phyloP scores from a whole-genome alignment of 1,139 yeast genomes.

The Yamadazyma friedrichii region DNA sequence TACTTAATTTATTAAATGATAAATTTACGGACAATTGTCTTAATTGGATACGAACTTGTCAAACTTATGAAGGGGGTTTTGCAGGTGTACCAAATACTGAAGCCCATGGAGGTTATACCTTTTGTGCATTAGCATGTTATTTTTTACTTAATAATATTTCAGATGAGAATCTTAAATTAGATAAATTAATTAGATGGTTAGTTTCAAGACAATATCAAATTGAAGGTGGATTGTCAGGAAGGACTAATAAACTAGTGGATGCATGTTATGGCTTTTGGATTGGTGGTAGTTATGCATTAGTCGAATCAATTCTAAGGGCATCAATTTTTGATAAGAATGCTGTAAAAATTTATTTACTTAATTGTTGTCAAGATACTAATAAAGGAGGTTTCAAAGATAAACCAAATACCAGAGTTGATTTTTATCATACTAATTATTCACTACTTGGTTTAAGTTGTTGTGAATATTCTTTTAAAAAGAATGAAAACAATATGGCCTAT shows the following conservation, averaged over 20 bases:
- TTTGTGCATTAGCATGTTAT: conserved; percentile 79
- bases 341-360: conserved; percentile 62
- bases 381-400: conserved; percentile 85
- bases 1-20: conserved; percentile 62
- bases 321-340: conserved; percentile 52
- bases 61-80: conserved; percentile 94
- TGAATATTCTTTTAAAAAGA: conserved; percentile 45
- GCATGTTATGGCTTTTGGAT: conserved; percentile 97
- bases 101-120: conserved; percentile 97
- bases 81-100: conserved; percentile 80
- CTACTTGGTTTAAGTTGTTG: conserved; percentile 73
- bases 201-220: conserved; percentile 61
- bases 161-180: conserved; percentile 33
- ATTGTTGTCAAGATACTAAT: conserved; percentile 63
- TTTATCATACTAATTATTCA: conserved; percentile 87
- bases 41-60: conserved; percentile 70
- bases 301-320: conserved; percentile 49
- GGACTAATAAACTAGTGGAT: conserved; percentile 91
- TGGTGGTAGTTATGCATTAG: conserved; percentile 70
- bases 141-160: conserved; percentile 32
- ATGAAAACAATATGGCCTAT: conserved; percentile 25
- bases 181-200: conserved; percentile 60
- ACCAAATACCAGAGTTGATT: conserved; percentile 79
- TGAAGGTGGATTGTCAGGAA: conserved; percentile 88
- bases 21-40: conserved; percentile 55